These are phyloP conservation scores for Kuraishia ogatae DNA, from an alignment of 805 yeast genomes.

Conservation along the genomic window DNA sequence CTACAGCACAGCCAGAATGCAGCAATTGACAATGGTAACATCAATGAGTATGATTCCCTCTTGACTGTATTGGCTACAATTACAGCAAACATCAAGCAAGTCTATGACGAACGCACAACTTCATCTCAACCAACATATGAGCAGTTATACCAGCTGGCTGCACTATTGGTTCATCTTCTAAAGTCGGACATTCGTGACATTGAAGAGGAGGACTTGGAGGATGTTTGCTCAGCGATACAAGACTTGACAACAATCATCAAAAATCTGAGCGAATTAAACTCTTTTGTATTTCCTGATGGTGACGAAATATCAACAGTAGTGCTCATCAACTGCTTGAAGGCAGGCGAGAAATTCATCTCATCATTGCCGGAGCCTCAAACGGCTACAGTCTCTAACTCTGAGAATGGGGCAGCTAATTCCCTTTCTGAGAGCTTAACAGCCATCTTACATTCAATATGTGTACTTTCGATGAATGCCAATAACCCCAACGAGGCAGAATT, in stretches of 20 bases:
- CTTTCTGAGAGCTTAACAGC: neutral
- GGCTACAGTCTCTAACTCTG: neutral
- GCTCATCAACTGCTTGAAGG: neutral
- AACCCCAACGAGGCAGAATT: neutral
- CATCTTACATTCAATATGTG: neutral
- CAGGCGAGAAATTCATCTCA: neutral
- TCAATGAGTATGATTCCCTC: neutral
- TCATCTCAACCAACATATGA: neutral
- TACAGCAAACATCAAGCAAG: neutral
- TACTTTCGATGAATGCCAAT: neutral
- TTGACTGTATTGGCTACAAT: neutral
- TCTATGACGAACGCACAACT: neutral
- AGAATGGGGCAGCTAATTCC: neutral
- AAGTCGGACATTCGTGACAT: neutral
- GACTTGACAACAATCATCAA: neutral
- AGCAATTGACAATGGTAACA: neutral
- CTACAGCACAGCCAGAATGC: neutral
- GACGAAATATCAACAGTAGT: neutral
- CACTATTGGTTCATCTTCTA: neutral
- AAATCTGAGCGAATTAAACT: neutral
- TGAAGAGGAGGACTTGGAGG: neutral
- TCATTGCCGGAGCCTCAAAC: neutral
- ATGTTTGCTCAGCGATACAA: neutral
- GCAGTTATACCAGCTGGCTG: neutral
- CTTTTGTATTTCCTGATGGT: neutral